Base-by-base conservation (phyloP, 2,329 filamentous ascomycete species). In the Phoma sp. region DNA sequence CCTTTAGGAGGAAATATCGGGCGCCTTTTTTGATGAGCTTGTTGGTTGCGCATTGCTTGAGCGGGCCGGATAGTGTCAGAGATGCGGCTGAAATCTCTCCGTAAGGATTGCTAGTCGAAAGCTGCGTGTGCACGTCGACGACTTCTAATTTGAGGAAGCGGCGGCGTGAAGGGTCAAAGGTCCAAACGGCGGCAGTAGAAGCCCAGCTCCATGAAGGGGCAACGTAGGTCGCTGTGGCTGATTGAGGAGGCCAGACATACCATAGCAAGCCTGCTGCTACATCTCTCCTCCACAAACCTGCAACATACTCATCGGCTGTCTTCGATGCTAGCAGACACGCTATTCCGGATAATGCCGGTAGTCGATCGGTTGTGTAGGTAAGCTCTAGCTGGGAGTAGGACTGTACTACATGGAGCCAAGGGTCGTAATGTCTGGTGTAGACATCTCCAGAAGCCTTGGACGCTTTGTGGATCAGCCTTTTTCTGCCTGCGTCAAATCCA, bases 141-240 rank as follows among this genome's bases (percentile, higher is more conserved):
- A 56, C 31, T 1, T 29, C 12, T 6, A 56, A 12, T 1, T 40
- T 22, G 8, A 51, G 32, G 24, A 47, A 56, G 22, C 37, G 38
- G 2, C 48, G 47, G 13, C 47, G 47, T 27, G 38, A 4, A n/a
- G 38, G 27, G 9, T 51, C 33, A 2, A 51, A 38, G 2, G 43
- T 43, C 47, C 38, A 47, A 17, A 36, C 33, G 0, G 37, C n/a
- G 4, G n/a, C 17, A n/a, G 43, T 36, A 35, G 43, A 51, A 3
- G 53, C 53, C 53, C 48, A 56, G n/a, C 53, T 56, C 53, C 47
- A 56, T 9, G 43, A 31, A 21, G 53, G 53, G 15, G 47, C 43
- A 0, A 56, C 15, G 12, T 51, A 51, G 2, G 17, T 31, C 2
- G 32, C 9, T n/a, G 12, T 17, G 4, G 15, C 27, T 17, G 38